Conservation (phyloP, 495 filamentous ascomycete genomes). For the Penicillium roqueforti region DNA sequence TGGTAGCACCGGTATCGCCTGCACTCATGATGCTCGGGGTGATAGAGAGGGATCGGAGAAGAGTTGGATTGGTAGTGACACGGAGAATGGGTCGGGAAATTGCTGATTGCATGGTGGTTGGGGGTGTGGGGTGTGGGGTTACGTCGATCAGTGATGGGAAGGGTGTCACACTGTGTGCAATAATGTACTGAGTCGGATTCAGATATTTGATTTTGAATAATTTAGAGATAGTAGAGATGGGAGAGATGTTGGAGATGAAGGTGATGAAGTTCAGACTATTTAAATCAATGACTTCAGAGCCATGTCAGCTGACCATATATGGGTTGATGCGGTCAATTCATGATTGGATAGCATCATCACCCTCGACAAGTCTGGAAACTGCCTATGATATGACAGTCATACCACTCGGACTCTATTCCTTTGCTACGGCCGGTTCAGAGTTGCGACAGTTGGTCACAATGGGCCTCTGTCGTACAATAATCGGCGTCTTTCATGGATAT, state of each 20-base stretch:
- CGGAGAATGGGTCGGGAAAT: conserved; percentile 50
- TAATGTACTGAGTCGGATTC: neutral
- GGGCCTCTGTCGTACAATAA: no score
- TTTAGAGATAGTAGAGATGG: neutral
- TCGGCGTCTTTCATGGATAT: no score
- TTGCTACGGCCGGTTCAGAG: neutral
- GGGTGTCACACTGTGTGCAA: neutral
- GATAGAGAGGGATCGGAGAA: conserved; percentile 53
- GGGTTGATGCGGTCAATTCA: neutral
- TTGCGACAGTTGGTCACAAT: no score
- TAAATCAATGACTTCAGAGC: neutral
- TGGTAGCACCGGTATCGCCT: conserved; percentile 59
- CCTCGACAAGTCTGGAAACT: no score
- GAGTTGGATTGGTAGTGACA: conserved; percentile 26
- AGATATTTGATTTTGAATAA: neutral
- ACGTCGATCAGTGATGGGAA: conserved; percentile 11
- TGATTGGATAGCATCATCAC: neutral
- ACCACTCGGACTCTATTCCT: neutral
- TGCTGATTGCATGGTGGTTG: conserved; percentile 24
- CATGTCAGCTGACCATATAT: neutral
- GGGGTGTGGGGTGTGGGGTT: neutral
- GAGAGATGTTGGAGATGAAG: no score
- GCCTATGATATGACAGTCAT: neutral
- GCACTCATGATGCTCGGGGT: conserved; percentile 53
- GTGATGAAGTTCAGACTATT: neutral